These are phyloP conservation scores for Saccharomycopsis malanga DNA, from an alignment of 805 yeast genomes.

Conservation along the genomic window DNA sequence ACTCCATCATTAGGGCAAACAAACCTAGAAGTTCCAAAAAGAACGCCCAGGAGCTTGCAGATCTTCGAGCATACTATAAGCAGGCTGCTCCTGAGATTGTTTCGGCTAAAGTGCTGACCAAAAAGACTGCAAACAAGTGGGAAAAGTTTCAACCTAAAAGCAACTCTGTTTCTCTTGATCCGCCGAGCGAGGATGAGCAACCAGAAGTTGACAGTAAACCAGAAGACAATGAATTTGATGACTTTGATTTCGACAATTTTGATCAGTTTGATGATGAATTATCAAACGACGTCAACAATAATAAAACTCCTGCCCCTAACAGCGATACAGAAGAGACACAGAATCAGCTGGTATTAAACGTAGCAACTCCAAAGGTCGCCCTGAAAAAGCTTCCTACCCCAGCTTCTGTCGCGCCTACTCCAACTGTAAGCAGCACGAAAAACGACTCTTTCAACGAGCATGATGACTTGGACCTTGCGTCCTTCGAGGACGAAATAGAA, in stretches of 20 bases:
- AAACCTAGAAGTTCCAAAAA: slow-evolving; percentile 17
- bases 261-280: slow-evolving; percentile 21
- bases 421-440: too few species aligned
- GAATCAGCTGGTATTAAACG: too few species aligned
- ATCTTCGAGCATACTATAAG: slow-evolving; percentile 6
- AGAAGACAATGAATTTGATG: slow-evolving; percentile 14
- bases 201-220: not conserved
- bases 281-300: slow-evolving; percentile 1
- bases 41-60: slow-evolving; percentile 7
- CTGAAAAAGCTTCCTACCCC: not conserved
- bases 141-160: not conserved
- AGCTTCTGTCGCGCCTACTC: too few species aligned
- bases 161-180: too few species aligned
- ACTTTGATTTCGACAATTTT: slow-evolving; percentile 20
- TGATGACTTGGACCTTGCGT: slow-evolving; percentile 3
- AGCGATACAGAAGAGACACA: not conserved
- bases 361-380: not conserved
- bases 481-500: slow-evolving; percentile 1
- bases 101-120: not conserved
- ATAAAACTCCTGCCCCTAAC: not conserved
- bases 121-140: slow-evolving; percentile 6
- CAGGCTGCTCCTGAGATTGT: not conserved
- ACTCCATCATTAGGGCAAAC: slow-evolving; percentile 15
- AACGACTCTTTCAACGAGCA: not conserved
- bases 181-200: too few species aligned